phyloP scores from a whole-genome alignment of 306 rosid species.

The Rubus idaeus region DNA sequence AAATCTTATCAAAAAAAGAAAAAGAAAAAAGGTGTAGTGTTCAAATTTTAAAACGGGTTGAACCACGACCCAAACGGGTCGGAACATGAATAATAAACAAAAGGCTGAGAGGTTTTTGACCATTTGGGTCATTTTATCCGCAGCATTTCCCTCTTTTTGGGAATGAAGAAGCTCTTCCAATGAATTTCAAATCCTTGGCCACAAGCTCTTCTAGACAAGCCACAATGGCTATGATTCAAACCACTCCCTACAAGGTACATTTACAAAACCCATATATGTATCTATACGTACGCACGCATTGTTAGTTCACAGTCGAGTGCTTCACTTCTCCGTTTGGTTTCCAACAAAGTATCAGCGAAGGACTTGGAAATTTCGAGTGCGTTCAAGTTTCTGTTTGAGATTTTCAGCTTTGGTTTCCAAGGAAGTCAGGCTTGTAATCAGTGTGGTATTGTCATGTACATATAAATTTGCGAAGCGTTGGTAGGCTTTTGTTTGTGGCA shows the following conservation, averaged over 20 bases:
- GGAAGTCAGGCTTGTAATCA: not conserved
- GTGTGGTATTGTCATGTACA: not conserved
- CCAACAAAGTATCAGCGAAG: slow-evolving; percentile 1
- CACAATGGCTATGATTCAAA: slow-evolving; percentile 46
- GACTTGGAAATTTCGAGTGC: not conserved
- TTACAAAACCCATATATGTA: no score
- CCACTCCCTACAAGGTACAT: slow-evolving; percentile 56
- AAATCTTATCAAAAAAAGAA: no score
- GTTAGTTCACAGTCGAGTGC: not conserved
- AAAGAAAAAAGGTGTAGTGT: no score
- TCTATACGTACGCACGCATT: not conserved
- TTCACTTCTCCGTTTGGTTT: slow-evolving; percentile 15
- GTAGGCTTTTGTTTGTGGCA: slow-evolving; percentile 3
- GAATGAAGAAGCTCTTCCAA: slow-evolving; percentile 34
- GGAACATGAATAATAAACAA: not conserved
- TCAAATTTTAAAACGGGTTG: not conserved
- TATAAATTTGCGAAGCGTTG: not conserved
- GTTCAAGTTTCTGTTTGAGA: not conserved
- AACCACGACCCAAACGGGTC: not conserved
- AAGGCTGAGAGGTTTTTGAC: slow-evolving; percentile 1
- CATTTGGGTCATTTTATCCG: slow-evolving; percentile 11
- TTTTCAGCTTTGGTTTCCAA: no score
- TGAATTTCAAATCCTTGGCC: slow-evolving; percentile 51
- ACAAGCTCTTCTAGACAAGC: slow-evolving; percentile 51
- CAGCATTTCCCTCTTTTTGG: not conserved